Base-by-base conservation (phyloP, 805 yeast genomes). In the Nakazawaea laoshanensis region DNA sequence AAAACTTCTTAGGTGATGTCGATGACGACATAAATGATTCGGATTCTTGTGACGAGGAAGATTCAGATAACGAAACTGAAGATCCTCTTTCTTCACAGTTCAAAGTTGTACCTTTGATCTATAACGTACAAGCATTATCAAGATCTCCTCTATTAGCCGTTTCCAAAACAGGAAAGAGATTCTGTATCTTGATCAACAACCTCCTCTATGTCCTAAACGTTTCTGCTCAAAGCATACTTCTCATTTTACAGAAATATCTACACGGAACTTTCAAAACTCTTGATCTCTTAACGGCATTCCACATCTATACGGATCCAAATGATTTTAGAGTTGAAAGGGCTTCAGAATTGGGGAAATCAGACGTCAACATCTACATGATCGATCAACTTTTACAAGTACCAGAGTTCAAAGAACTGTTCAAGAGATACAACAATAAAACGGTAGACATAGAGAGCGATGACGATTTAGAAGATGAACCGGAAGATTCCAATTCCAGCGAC, bases 1-100 rank as follows among this genome's bases (percentile, higher is more conserved):
- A 36, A 15, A 32, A 36, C 23, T 36, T 30, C 23, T n/a, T 15
- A 11, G 52, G 41, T 4, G 43, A 40, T n/a, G 25, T 36, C 32
- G 44, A 29, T 11, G 38, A 35, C 22, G 43, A 31, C 10, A 42
- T 26, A 4, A 38, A 49, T 17, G 48, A 57, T 1, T 58, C 57
- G 0, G 45, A 56, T 7, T 53, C 59, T 3, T 57, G 53, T 1
- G 49, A 50, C 4, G 46, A 53, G 6, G 53, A 49, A 10, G 52
- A 42, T 18, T 11, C 26, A 18, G 31, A 35, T 13, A 9, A 5
- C 4, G 17, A 19, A 5, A 12, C 12, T 8, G 35, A 30, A 24
- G 34, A 30, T 18, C 17, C 15, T 5, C 23, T 30, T 3, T 4
- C 24, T 7, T 29, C 33, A 4, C 33, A 29, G 16, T 35, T 35